A percentile compares a stretch with the other conserved stretches of the same genome.
Evolutionary conservation across 2,329 filamentous ascomycete species (phyloP).

Genomic region (Beauveria bassiana): DNA sequence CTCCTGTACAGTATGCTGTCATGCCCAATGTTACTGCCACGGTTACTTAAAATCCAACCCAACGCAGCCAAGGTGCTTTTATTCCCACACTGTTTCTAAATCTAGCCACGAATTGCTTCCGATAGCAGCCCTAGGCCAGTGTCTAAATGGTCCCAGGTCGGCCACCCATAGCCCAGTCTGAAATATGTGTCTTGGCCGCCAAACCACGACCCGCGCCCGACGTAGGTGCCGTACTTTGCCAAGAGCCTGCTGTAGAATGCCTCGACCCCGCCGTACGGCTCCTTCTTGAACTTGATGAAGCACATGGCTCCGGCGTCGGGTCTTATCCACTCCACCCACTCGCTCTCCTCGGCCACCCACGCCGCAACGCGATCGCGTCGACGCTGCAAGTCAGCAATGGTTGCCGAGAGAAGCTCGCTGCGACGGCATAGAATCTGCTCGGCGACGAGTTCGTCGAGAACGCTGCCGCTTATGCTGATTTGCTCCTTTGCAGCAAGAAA

Average conservation of each 20-base stretch:
- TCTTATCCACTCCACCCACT: slow-evolving; percentile 19
- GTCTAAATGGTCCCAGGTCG: slow-evolving; percentile 16
- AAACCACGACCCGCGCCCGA: slow-evolving; percentile 20
- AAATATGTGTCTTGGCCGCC: slow-evolving; percentile 18
- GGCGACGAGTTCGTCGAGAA: slow-evolving; percentile 17
- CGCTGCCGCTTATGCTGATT: slow-evolving; percentile 19
- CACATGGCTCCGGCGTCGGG: slow-evolving; percentile 19
- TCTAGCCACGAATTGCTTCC: slow-evolving; percentile 8
- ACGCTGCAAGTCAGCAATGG: slow-evolving; percentile 15
- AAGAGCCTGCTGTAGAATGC: slow-evolving; percentile 17
- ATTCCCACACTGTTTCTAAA: too few relatives aligned
- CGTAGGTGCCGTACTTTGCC: slow-evolving; percentile 15
- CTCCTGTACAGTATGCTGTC: too few relatives aligned
- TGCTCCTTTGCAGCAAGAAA: slow-evolving; percentile 20
- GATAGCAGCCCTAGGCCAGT: slow-evolving; percentile 17
- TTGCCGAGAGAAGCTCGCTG: slow-evolving; percentile 9
- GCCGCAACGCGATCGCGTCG: slow-evolving; percentile 16
- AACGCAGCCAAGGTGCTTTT: too few relatives aligned
- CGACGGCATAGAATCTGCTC: slow-evolving; percentile 16
- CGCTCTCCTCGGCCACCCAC: slow-evolving; percentile 18
- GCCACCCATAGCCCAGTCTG: slow-evolving; percentile 20
- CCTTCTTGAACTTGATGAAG: slow-evolving; percentile 18
- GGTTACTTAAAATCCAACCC: too few relatives aligned
- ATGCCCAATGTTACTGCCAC: too few relatives aligned
- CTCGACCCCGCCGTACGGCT: slow-evolving; percentile 13